Conservation (phyloP, 2,329 filamentous ascomycete genomes). For the Diaporthe longicolla region DNA sequence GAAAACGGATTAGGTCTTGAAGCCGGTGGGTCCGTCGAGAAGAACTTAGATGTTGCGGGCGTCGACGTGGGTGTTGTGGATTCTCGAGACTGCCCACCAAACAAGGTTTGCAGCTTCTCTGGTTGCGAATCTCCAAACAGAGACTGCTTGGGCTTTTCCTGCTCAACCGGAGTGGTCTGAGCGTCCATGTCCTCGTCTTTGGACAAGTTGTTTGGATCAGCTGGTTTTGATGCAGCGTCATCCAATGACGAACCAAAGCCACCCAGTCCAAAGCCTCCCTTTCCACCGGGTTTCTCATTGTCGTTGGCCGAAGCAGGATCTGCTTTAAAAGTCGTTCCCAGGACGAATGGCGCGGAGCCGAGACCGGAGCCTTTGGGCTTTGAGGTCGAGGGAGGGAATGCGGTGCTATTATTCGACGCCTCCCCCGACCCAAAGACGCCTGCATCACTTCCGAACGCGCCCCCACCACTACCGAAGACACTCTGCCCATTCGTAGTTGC, state of each 20-base stretch:
- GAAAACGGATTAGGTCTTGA: conserved; percentile 39
- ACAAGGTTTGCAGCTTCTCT: not conserved
- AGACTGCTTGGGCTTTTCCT: conserved; percentile 53
- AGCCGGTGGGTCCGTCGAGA: conserved; percentile 36
- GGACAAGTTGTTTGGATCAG: conserved; percentile 45
- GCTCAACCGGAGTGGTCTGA: conserved; percentile 53
- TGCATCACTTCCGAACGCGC: conserved; percentile 14
- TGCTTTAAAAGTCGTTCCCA: conserved; percentile 76
- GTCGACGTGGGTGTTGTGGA: conserved; percentile 67
- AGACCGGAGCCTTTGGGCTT: conserved; percentile 57
- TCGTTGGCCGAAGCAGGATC: conserved; percentile 74
- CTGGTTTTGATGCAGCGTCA: conserved; percentile 56
- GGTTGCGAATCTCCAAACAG: conserved; percentile 47
- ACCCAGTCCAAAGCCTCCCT: conserved; percentile 67
- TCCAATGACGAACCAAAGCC: conserved; percentile 72
- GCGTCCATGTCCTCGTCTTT: conserved; percentile 70
- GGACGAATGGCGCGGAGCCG: conserved; percentile 73
- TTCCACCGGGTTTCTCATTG: conserved; percentile 61
- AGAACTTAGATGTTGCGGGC: conserved; percentile 57
- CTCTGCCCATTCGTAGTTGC: conserved; percentile 43
- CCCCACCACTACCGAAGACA: conserved; percentile 31
- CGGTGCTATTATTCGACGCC: conserved; percentile 54
- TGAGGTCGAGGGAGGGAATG: conserved; percentile 57
- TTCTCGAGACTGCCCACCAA: conserved; percentile 43
- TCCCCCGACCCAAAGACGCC: conserved; percentile 47